A percentile compares a stretch with the other conserved stretches of the same genome.
Evolutionary conservation across 345 rosid genomes (phyloP).

Genomic region (Ceriops decandra): DNA sequence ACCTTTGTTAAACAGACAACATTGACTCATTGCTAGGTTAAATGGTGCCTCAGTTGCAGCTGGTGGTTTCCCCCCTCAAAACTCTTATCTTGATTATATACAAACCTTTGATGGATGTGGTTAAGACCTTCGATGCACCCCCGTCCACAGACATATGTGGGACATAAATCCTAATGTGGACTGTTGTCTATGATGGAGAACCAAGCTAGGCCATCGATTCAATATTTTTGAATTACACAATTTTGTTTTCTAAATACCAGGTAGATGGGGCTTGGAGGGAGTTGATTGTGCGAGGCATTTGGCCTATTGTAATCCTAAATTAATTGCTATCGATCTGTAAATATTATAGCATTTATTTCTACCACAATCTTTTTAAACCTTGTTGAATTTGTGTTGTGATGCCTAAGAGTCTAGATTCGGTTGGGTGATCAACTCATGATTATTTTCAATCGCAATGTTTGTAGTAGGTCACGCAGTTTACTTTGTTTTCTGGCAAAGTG

Average conservation of each 20-base stretch:
- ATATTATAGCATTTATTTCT: slow-evolving; percentile 3
- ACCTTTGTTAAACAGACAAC: slow-evolving; percentile 57
- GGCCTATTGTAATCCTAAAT: slow-evolving; percentile 16
- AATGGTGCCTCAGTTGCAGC: slow-evolving; percentile 90
- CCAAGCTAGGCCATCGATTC: slow-evolving; percentile 12
- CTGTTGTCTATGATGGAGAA: slow-evolving; percentile 1
- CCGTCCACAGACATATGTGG: slow-evolving; percentile 91
- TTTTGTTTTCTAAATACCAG: slow-evolving; percentile 6
- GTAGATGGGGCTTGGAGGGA: background rate
- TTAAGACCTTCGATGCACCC: slow-evolving; percentile 64
- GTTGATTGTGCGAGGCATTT: background rate
- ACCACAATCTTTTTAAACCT: background rate
- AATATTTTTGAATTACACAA: slow-evolving; percentile 7
- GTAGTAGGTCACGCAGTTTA: too few species aligned
- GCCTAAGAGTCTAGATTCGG: background rate
- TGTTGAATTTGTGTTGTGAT: slow-evolving; percentile 4
- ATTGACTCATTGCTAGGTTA: slow-evolving; percentile 88
- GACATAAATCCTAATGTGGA: slow-evolving; percentile 32
- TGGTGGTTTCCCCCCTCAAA: slow-evolving; percentile 76
- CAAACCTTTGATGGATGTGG: slow-evolving; percentile 89
- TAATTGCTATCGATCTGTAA: slow-evolving; percentile 4
- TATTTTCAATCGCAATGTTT: background rate
- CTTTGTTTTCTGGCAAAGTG: background rate
- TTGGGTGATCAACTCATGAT: background rate
- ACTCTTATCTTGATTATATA: slow-evolving; percentile 63